Evolutionary conservation across 2,329 filamentous ascomycete genomes (phyloP).

Genomic region (Microdochium nivale): DNA sequence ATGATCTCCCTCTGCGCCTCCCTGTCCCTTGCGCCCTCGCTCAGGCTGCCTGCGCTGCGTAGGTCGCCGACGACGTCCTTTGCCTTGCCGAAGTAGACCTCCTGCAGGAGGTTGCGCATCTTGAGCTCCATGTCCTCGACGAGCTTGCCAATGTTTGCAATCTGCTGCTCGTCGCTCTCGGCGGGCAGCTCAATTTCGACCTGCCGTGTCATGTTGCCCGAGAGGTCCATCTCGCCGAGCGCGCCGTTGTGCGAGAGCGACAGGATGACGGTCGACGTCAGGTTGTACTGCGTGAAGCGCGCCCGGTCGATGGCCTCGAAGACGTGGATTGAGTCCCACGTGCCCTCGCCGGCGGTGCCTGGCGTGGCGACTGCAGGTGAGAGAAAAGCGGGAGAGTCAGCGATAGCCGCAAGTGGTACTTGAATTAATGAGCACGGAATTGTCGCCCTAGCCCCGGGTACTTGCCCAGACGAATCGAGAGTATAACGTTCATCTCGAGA

Average conservation of each 20-base stretch:
- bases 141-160: conserved; percentile 86
- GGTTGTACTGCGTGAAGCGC: conserved; percentile 89
- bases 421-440: no score
- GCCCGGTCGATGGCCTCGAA: conserved; percentile 93
- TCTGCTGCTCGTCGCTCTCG: conserved; percentile 85
- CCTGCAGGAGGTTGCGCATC: conserved; percentile 96
- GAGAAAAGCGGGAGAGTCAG: no score
- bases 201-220: conserved; percentile 96
- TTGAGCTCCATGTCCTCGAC: conserved; percentile 99
- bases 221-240: conserved; percentile 82
- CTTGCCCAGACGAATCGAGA: no score
- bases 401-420: no score
- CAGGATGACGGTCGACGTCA: conserved; percentile 93
- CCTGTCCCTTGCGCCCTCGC: conserved; percentile 74
- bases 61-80: conserved; percentile 97
- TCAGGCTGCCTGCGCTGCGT: conserved; percentile 76
- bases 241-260: conserved; percentile 61
- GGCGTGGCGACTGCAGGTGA: conserved; percentile 62
- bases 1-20: conserved; percentile 88
- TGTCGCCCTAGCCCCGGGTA: no score
- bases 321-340: conserved; percentile 98
- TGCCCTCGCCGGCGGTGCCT: conserved; percentile 60
- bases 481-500: no score
- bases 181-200: conserved; percentile 86
- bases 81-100: conserved; percentile 98